Evolutionary conservation across 208 protist species (phyloP).

Genomic region (Wallacemonas collosoma): DNA sequence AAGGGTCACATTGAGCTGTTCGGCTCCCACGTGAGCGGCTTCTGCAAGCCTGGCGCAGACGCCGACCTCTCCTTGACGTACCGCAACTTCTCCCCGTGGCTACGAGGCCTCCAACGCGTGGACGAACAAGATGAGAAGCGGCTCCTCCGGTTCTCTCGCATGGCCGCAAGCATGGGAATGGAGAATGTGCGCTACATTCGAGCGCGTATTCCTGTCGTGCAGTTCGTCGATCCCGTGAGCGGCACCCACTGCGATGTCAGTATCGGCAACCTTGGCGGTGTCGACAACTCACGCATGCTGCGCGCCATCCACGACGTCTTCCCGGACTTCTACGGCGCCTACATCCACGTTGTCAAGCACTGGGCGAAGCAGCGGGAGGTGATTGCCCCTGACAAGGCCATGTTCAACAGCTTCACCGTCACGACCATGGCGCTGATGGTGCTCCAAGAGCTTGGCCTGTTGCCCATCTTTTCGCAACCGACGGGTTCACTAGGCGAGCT

Average conservation of each 20-base stretch:
- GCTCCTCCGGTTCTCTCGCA: slow-evolving; percentile 73
- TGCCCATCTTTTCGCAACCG: slow-evolving; percentile 69
- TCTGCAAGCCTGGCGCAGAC: slow-evolving; percentile 78
- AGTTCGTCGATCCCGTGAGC: slow-evolving; percentile 77
- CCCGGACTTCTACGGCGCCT: slow-evolving; percentile 86
- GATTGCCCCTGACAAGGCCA: slow-evolving; percentile 76
- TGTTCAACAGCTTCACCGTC: slow-evolving; percentile 91
- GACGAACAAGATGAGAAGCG: slow-evolving; percentile 75
- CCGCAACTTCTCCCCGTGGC: slow-evolving; percentile 87
- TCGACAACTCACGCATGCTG: slow-evolving; percentile 89
- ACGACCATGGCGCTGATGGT: slow-evolving; percentile 92
- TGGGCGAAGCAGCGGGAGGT: slow-evolving; percentile 87
- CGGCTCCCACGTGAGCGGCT: slow-evolving; percentile 84
- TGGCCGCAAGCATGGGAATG: slow-evolving; percentile 80
- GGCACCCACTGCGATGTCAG: slow-evolving; percentile 83
- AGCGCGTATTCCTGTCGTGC: slow-evolving; percentile 85
- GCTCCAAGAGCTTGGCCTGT: slow-evolving; percentile 85
- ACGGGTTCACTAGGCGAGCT: slow-evolving; percentile 80
- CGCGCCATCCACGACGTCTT: slow-evolving; percentile 59
- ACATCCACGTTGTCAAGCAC: slow-evolving; percentile 87
- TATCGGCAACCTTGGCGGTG: slow-evolving; percentile 88
- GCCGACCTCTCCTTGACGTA: slow-evolving; percentile 87
- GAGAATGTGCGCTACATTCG: slow-evolving; percentile 75
- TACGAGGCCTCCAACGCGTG: slow-evolving; percentile 57
- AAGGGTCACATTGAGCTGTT: slow-evolving; percentile 84